Base-by-base conservation (phyloP, 495 filamentous ascomycete species). In the Aspergillus bridgeri region DNA sequence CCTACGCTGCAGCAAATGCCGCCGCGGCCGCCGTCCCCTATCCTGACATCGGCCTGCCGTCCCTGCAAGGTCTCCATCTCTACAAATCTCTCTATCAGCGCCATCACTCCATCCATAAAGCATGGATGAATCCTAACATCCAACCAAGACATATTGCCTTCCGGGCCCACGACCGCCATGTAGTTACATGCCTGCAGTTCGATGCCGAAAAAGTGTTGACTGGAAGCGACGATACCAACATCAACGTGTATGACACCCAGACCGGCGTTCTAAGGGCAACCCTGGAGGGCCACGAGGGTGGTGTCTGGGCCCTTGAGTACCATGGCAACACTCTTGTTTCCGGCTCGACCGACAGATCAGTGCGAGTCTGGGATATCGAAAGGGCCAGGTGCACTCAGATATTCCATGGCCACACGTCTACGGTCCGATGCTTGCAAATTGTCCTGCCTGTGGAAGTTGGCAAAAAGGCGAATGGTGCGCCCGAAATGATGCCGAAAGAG, bases 201-300 rank as follows among this genome's bases (percentile, higher is more conserved):
- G 94, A 99, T 63, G 88, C 89, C 25, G 94, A 98, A 75, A 98
- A 98, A 73, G 96, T 99, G 55, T 78, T 99, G 57, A 99, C 95
- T 11, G 94, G 94, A 25, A 97, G 92, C 63, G 94, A 99, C 72
- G 94, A 99, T 69, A 96, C 92, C 9, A 88, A 96, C 58, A 99
- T 99, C 68, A 91, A 98, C 66, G 93, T 99, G 44, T 99, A 98
- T 69, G 92, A 98, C 65, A 99, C 94, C 13, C 93, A 92, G 71
- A 98, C 92, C 6, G 94, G 94, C 55, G 88, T 88, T 54, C 73
- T 96, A 51, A 84, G 90, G 57, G 88, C 83, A 53, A 89, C 85
- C 42, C 81, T 99, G 5, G 86, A 89, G 66, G 94, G 94, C 19
- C 94, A 99, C 67, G 95, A 99, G 65, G 94, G 94, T 46, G 94